A percentile compares a stretch with the other conserved stretches of the same genome.
These are phyloP conservation scores for Cystobasidium pallidum DNA, from an alignment of 1,284 basidiomycete species.

Conservation along the genomic window DNA sequence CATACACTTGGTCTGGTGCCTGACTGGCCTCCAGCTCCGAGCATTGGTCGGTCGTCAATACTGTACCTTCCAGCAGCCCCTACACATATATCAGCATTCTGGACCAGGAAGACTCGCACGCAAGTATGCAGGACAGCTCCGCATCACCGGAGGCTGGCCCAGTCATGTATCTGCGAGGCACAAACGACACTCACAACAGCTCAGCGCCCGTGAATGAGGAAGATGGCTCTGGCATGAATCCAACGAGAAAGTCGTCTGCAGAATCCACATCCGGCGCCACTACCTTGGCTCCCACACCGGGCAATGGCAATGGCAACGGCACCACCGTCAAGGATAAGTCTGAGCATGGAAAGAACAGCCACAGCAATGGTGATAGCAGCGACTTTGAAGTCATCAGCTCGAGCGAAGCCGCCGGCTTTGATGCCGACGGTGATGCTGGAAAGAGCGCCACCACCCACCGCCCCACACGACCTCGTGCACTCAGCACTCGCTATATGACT, in stretches of 20 bases:
- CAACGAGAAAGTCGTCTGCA: constrained; percentile 6
- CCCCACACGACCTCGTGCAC: background rate
- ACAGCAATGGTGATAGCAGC: background rate
- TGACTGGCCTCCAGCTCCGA: too few species aligned
- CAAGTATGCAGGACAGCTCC: background rate
- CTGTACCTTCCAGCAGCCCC: background rate
- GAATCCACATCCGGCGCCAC: constrained; percentile 18
- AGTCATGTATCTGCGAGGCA: constrained; percentile 5
- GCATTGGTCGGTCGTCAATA: too few species aligned
- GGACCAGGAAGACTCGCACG: too few species aligned
- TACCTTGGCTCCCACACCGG: constrained; percentile 17
- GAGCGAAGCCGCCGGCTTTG: background rate
- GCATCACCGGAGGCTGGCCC: background rate
- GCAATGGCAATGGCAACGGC: background rate
- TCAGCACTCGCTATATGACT: constrained; percentile 28
- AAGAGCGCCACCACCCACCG: background rate
- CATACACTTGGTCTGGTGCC: too few species aligned
- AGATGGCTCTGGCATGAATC: background rate
- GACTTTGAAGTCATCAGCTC: too few species aligned
- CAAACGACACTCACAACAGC: background rate
- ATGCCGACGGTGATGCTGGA: background rate
- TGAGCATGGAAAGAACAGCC: background rate
- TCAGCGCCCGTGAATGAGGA: background rate
- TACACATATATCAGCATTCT: background rate
- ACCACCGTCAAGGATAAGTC: background rate